These are phyloP conservation scores for Hymenoscyphus occultus DNA, from an alignment of 2,329 filamentous ascomycete species.

Conservation along the genomic window DNA sequence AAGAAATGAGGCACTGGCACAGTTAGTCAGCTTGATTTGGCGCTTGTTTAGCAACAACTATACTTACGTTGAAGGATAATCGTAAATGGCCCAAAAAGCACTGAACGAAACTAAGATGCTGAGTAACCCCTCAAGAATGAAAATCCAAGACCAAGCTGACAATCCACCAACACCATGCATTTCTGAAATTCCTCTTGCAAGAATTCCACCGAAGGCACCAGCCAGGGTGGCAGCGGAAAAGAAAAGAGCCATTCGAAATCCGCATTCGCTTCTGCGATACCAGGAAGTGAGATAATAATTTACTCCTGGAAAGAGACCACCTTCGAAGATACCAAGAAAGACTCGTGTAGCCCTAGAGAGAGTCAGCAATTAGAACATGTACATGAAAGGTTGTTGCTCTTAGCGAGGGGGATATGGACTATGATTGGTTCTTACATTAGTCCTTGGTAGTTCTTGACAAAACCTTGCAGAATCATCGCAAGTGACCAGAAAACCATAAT, in stretches of 20 bases:
- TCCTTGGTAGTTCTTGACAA: constrained; percentile 54
- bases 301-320: constrained; percentile 60
- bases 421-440: constrained; percentile 39
- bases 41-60: background rate
- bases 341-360: constrained; percentile 41
- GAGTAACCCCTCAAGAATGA: constrained; percentile 50
- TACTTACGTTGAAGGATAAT: constrained; percentile 21
- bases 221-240: constrained; percentile 51
- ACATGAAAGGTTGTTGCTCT: too few relatives aligned
- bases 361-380: too few relatives aligned
- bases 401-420: too few relatives aligned
- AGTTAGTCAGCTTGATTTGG: constrained; percentile 4
- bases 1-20: constrained; percentile 52
- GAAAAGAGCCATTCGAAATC: constrained; percentile 59
- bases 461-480: constrained; percentile 64
- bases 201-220: constrained; percentile 55
- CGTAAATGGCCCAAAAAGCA: constrained; percentile 21
- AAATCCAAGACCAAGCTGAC: constrained; percentile 47
- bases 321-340: constrained; percentile 50
- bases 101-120: constrained; percentile 41
- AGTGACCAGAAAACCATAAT: constrained; percentile 65
- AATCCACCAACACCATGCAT: constrained; percentile 45
- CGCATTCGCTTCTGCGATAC: constrained; percentile 58
- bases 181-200: constrained; percentile 44
- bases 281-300: constrained; percentile 57